Base-by-base conservation (phyloP, 2,329 filamentous ascomycete genomes). In the Hymenoscyphus albidus region DNA sequence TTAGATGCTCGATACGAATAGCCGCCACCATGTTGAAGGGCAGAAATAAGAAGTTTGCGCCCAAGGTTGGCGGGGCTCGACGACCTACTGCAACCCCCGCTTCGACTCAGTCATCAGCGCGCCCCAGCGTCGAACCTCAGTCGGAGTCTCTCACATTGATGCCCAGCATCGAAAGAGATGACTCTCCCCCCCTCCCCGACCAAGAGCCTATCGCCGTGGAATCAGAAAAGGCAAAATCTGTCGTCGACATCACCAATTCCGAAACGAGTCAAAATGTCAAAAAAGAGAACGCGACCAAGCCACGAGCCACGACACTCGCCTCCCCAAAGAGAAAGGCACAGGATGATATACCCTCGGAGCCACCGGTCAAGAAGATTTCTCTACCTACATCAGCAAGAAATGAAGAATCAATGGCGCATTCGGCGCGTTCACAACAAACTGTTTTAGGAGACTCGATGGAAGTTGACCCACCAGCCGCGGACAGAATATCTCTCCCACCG, bases 61-160 rank as follows among this genome's bases (percentile, higher is more conserved):
- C 70, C 1, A 90, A 90, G 75, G 89, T 89, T 56, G 84, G 85
- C 69, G 85, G 84, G 39, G 75, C 81, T 69, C 84, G 87, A 64
- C 70, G 68, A 73, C 81, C 83, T 65, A 79, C 81, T 67, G 79
- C 80, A 68, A 77, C 79, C 63, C 75, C 79, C 65, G 72, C 74
- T 64, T 73, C 77, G 64, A 73, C 73, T 64, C 74, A 75, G 58
- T 71, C 79, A 55, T 75, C 79, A 39, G 68, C 77, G 54, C 74
- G 75, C 63, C 73, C 78, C 51, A 80, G 78, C 69, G 74, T 76
- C 62, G 76, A 77, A 66, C 76, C 74, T 40, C 78, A 78, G 62
- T 70, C 69, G 44, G 72, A 76, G 63, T 66, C 72, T 31, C 65
- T 70, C 32, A 66, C 68, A 16, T 66, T 73, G 18, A 51, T 31